A percentile compares a stretch with the other conserved stretches of the same genome.
Conservation (phyloP, 371 early-diverging fungal genomes). For the Syncephalis fuscata region DNA sequence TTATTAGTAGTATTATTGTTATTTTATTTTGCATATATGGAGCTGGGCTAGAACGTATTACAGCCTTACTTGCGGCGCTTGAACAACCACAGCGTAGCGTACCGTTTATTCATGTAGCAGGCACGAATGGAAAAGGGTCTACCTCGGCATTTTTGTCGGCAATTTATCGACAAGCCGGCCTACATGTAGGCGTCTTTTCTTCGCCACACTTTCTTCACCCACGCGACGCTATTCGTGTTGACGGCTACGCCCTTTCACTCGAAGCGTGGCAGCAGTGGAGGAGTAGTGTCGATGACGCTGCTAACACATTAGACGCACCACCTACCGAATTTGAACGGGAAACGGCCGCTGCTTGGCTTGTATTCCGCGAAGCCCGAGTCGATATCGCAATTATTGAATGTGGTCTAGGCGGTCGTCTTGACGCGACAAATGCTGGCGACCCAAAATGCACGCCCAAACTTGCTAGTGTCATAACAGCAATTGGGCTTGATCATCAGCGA, state of each 20-base stretch:
- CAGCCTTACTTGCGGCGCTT: conserved; percentile 1
- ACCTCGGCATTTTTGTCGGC: conserved; percentile 51
- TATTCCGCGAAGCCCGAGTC: conserved; percentile 18
- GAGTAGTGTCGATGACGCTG: too few relatives aligned
- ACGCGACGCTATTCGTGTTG: conserved; percentile 80
- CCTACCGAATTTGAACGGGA: conserved; percentile 73
- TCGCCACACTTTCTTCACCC: conserved; percentile 84
- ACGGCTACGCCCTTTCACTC: conserved; percentile 57
- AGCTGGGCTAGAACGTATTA: neutral
- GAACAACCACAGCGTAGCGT: conserved; percentile 10
- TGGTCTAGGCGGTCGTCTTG: conserved; percentile 71
- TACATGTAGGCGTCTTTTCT: conserved; percentile 63
- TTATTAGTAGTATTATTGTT: too few relatives aligned
- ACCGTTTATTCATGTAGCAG: conserved; percentile 56
- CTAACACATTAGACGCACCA: too few relatives aligned
- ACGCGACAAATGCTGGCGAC: conserved; percentile 65
- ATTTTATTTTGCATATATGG: too few relatives aligned
- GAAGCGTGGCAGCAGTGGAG: conserved; percentile 4
- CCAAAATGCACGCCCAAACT: conserved; percentile 16
- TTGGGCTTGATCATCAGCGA: conserved; percentile 64
- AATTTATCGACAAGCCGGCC: conserved; percentile 27
- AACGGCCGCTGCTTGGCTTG: conserved; percentile 50
- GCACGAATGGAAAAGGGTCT: conserved; percentile 82
- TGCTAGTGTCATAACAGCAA: conserved; percentile 57
- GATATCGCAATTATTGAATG: conserved; percentile 71